Conservation (phyloP, 257 asterid species). For the Ilex asprella region DNA sequence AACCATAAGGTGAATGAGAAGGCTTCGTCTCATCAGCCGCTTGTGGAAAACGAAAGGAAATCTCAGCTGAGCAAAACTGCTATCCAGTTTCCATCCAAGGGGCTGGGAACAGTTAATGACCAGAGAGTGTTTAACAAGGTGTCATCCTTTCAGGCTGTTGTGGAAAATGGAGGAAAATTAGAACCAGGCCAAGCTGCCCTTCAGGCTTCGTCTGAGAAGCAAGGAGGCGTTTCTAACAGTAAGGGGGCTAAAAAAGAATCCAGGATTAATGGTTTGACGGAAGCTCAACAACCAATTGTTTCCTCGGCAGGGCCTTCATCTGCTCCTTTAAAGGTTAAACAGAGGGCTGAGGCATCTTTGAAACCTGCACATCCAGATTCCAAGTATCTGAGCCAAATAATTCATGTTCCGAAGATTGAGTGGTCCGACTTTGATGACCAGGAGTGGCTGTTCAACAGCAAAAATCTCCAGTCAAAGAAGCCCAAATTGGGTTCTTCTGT, state of each 20-base stretch:
- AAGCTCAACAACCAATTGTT: slow-evolving; percentile 7
- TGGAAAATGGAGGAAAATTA: slow-evolving; percentile 19
- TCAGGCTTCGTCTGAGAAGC: slow-evolving; percentile 11
- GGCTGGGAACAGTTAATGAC: not conserved
- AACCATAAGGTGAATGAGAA: slow-evolving; percentile 10
- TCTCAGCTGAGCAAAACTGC: not conserved
- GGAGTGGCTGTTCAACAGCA: slow-evolving; percentile 37
- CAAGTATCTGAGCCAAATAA: slow-evolving; percentile 35
- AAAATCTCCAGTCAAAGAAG: slow-evolving; percentile 22
- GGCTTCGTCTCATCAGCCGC: slow-evolving; percentile 3
- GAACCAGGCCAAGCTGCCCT: slow-evolving; percentile 4
- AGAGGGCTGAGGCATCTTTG: slow-evolving; percentile 10
- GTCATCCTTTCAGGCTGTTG: slow-evolving; percentile 3
- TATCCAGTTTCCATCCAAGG: not conserved
- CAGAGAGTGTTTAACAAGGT: slow-evolving; percentile 1
- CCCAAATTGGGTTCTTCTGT: slow-evolving; percentile 15
- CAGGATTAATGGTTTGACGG: slow-evolving; percentile 23
- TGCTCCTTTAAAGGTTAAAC: slow-evolving; percentile 18
- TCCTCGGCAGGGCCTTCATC: slow-evolving; percentile 13
- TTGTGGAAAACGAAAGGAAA: slow-evolving; percentile 14
- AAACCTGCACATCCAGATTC: slow-evolving; percentile 50
- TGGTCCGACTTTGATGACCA: slow-evolving; percentile 38
- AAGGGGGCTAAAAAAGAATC: slow-evolving; percentile 19
- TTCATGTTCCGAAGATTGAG: slow-evolving; percentile 37
- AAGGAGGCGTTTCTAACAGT: not conserved